Evolutionary conservation across 2,329 filamentous ascomycete species (phyloP).

Genomic region (Graphilbum sp.): DNA sequence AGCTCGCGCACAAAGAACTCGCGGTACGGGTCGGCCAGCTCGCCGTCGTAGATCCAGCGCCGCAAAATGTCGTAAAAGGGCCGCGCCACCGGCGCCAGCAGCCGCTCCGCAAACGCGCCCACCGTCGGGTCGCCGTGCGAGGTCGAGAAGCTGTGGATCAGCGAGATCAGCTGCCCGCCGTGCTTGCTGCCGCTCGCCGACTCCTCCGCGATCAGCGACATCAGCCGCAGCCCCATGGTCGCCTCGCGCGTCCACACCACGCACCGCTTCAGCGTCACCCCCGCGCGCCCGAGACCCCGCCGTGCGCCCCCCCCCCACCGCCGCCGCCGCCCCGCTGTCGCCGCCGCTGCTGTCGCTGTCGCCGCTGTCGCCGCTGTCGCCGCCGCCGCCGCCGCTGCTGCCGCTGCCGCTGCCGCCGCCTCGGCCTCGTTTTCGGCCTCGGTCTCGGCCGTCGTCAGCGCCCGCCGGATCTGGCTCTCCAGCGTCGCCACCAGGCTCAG

Average conservation of each 20-base stretch:
- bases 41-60: constrained; percentile 96
- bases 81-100: constrained; percentile 71
- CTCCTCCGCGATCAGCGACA: constrained; percentile 89
- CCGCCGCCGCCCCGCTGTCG: too few relatives aligned
- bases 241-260: constrained; percentile 96
- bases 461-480: constrained; percentile 78
- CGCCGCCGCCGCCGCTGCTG: too few relatives aligned
- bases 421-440: too few relatives aligned
- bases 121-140: constrained; percentile 94
- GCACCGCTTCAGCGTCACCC: constrained; percentile 87
- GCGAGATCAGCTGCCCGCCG: constrained; percentile 56
- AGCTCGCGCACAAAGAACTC: constrained; percentile 94
- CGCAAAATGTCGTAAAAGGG: constrained; percentile 95
- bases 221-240: constrained; percentile 82
- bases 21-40: constrained; percentile 85
- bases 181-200: constrained; percentile 42
- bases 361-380: too few relatives aligned
- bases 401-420: too few relatives aligned
- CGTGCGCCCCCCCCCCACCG: constrained; percentile 44
- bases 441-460: constrained; percentile 60
- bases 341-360: too few relatives aligned
- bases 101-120: constrained; percentile 75
- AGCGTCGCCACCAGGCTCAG: constrained; percentile 79
- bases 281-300: constrained; percentile 63
- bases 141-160: constrained; percentile 85